These are phyloP conservation scores for Amborella trichopoda DNA, from an alignment of 164 flowering plant species.

Conservation along the genomic window DNA sequence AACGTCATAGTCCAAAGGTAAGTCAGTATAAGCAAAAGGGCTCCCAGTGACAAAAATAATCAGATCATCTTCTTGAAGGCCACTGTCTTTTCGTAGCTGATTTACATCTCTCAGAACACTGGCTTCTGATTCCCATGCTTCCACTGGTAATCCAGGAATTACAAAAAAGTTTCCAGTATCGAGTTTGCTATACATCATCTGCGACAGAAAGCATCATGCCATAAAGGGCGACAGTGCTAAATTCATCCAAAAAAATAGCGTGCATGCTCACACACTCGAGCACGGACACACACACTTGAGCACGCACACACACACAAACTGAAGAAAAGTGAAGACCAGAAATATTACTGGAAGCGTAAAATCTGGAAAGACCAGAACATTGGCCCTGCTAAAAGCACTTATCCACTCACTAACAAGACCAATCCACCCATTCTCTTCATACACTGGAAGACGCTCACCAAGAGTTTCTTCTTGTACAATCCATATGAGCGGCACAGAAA, in stretches of 20 bases:
- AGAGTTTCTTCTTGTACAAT: constrained; percentile 79
- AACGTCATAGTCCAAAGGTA: constrained; percentile 80
- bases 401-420: constrained; percentile 66
- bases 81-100: constrained; percentile 39
- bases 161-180: constrained; percentile 96
- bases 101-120: constrained; percentile 41
- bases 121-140: constrained; percentile 81
- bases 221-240: no score
- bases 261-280: no score
- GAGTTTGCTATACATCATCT: constrained; percentile 85
- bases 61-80: constrained; percentile 50
- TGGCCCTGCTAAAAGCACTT: constrained; percentile 64
- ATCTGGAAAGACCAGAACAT: constrained; percentile 75
- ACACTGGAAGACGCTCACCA: constrained; percentile 56
- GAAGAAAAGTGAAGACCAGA: no score
- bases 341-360: constrained; percentile 64
- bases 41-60: constrained; percentile 75
- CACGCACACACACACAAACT: no score
- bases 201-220: constrained; percentile 19
- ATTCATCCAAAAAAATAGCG: no score
- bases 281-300: no score
- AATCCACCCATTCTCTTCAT: constrained; percentile 53
- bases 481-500: constrained; percentile 87
- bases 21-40: constrained; percentile 60
- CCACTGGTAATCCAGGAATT: constrained; percentile 80